Evolutionary conservation across 2,329 filamentous ascomycete genomes (phyloP), one percentile per base, ranked within the genome.

Genomic region (Apiospora koreana): DNA sequence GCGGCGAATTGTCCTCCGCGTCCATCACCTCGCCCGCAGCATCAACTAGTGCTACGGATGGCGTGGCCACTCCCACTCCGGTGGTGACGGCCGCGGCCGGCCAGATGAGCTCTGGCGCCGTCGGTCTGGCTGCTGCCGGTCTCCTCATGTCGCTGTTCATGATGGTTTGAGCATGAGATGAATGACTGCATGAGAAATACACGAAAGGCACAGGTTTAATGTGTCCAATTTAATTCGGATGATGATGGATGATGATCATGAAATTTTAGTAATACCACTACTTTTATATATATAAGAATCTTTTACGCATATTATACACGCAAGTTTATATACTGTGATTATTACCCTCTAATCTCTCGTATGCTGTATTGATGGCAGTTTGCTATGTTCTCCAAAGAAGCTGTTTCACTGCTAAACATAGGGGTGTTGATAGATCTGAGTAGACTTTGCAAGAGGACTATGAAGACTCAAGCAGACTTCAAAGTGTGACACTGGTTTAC

Each of bases 21-120:
- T 65, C 67, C 16, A 45, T 42, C 25, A 67, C 69, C 25, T 45
- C 69, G 2, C 35, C 58, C 12, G 38, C 21, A 8, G 58, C 46
- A 28, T 71, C 69, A 16, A 42, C 62, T n/a, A 67, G 68, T 7
- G 42, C 69, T 21, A 46, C 42, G 14, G 54, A 50, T 18, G 41
- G 25, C 10, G 42, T 35, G 9, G 9, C 70, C 46, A 62, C 54
- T 10, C 42, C 71, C 16, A 69, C 71, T 2, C 31, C 70, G 50
- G 68, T 72, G 10, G 38, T 62, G 14, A 69, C 72, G 8, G 72
- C 70, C 21, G 25, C 68, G 8, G 70, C 70, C 6, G 21, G 48
- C 9, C 64, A 48, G 46, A 25, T 48, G 45, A 68, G 38, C 23
- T 35, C 31, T 31, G 70, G 67, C n/a, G 25, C 42, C 21, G 23